Evolutionary conservation across 768 basidiomycete genomes (phyloP).

Genomic region (Tephrocybe sp.): DNA sequence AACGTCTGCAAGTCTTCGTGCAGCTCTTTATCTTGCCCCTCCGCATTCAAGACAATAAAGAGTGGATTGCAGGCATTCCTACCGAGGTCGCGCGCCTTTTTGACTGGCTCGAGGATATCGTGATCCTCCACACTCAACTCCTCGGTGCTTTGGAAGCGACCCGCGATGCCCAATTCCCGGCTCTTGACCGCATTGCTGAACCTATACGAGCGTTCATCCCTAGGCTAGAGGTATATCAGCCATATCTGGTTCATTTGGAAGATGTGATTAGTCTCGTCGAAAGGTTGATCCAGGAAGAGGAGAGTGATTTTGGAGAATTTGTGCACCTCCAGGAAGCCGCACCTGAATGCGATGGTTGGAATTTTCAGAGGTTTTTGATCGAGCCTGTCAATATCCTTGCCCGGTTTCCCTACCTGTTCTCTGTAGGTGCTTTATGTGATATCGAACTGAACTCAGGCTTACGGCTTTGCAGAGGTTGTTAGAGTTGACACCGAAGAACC

Average conservation of each 20-base stretch:
- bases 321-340: conserved; percentile 63
- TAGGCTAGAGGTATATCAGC: conserved; percentile 80
- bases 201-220: conserved; percentile 60
- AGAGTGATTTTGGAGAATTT: conserved; percentile 84
- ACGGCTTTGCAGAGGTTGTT: conserved; percentile 55
- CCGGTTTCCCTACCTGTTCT: conserved; percentile 71
- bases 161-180: conserved; percentile 39
- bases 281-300: conserved; percentile 43
- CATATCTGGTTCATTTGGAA: conserved; percentile 77
- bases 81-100: conserved; percentile 67
- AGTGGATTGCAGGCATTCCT: conserved; percentile 85
- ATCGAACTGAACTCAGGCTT: not conserved
- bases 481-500: conserved; percentile 65
- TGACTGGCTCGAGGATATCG: conserved; percentile 88
- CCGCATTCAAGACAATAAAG: conserved; percentile 63
- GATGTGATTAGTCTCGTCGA: conserved; percentile 55
- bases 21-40: conserved; percentile 78
- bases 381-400: conserved; percentile 77
- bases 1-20: conserved; percentile 63
- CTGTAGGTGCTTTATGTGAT: conserved; percentile 45
- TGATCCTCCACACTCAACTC: conserved; percentile 72
- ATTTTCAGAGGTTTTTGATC: conserved; percentile 63
- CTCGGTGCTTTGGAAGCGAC: conserved; percentile 35
- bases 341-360: conserved; percentile 59
- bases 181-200: conserved; percentile 57